Base-by-base conservation (phyloP, 371 early-diverging fungal species). In the Rhizopus arrhizus region DNA sequence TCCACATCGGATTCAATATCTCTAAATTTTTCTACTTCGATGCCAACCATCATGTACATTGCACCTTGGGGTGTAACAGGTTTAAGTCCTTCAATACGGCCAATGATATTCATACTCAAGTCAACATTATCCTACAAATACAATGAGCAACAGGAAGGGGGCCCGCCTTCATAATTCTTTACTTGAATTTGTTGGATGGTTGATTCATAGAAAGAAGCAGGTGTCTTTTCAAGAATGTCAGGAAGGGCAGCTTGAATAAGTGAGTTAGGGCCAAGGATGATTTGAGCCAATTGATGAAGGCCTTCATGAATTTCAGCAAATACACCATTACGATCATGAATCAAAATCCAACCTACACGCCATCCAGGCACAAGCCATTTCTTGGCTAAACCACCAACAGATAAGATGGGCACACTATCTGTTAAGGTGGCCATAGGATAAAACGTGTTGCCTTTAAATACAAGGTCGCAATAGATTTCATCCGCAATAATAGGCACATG, bases 381-480 rank as follows among this genome's bases (percentile, higher is more conserved):
- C 80, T 96, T 96, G 46, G 96, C 95, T 34, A 96, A 73, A 11
- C 96, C 96, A 64, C 95, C 91, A 4, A 91, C 88, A 2, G 91
- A 75, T 43, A 96, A 73, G 35, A 96, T 79, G 8, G 96, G 96
- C 3, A 96, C 93, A 3, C 85, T 86, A 29, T 71, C 73, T 8
- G 92, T 89, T 52, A 95, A 71, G 3, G 87, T 74, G 10, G 94
- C 92, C 58, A 90, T 75, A 10, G 92, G 85, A 49, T 77, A 81
- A 65, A 92, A 93, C 11, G 70, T 72, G 58, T 80, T 78, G 15
- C 80, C 85, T 46, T 76, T 59, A 66, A 94, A 95, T 33, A 91
- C 94, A 76, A 96, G 86, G 69, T 93, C 94, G 56, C 91, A 89
- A 66, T 96, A 96, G 61, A 96, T 96, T 70, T 96, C 96, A 65